A percentile compares a stretch with the other conserved stretches of the same genome.
Evolutionary conservation across 2,329 filamentous ascomycete species (phyloP).

Genomic region (Fusarium metavorans): DNA sequence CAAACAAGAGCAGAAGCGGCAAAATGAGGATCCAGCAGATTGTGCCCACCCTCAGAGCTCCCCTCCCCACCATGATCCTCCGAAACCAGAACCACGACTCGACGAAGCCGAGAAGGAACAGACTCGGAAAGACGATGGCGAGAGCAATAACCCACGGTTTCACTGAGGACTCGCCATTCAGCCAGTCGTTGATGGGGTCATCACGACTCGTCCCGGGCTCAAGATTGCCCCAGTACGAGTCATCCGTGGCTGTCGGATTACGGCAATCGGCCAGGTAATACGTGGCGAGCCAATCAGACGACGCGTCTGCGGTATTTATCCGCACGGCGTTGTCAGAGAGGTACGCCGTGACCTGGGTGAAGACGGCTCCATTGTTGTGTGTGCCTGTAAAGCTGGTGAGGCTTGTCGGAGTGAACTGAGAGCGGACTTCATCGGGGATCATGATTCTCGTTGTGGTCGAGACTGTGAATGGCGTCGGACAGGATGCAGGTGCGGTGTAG

Average conservation of each 20-base stretch:
- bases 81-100: slow-evolving; percentile 50
- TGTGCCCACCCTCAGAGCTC: slow-evolving; percentile 46
- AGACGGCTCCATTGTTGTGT: slow-evolving; percentile 10
- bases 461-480: slow-evolving; percentile 46
- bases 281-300: slow-evolving; percentile 22
- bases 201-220: slow-evolving; percentile 11
- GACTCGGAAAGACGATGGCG: slow-evolving; percentile 39
- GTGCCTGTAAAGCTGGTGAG: not conserved
- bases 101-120: slow-evolving; percentile 47
- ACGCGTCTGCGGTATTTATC: slow-evolving; percentile 9
- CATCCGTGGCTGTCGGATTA: slow-evolving; percentile 27
- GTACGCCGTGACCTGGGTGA: slow-evolving; percentile 31
- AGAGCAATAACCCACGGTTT: slow-evolving; percentile 43
- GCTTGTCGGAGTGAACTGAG: slow-evolving; percentile 20
- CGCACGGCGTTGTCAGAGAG: slow-evolving; percentile 16
- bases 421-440: slow-evolving; percentile 14
- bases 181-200: not conserved
- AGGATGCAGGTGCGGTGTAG: slow-evolving; percentile 44
- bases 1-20: slow-evolving; percentile 32
- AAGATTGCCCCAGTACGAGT: slow-evolving; percentile 1
- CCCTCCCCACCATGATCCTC: slow-evolving; percentile 47
- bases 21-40: slow-evolving; percentile 45
- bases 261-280: slow-evolving; percentile 35
- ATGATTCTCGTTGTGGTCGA: slow-evolving; percentile 20
- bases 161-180: not conserved